Conservation (phyloP, 345 rosid genomes). For the Arabis alpina region DNA sequence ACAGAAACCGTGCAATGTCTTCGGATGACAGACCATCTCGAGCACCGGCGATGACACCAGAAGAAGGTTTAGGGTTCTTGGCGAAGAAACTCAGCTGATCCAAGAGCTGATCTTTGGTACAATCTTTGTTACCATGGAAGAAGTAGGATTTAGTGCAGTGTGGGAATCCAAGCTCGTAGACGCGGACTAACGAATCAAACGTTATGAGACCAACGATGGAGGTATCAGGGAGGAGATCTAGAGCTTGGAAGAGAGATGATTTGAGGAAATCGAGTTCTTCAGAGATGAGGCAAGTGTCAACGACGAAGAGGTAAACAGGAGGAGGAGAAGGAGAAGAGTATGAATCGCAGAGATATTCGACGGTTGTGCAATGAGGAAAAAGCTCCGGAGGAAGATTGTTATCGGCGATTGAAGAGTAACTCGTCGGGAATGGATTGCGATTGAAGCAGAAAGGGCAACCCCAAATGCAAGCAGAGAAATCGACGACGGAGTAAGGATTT, state of each 20-base stretch:
- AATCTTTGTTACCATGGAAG: conserved; percentile 81
- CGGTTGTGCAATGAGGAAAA: conserved; percentile 80
- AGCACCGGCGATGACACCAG: conserved; percentile 89
- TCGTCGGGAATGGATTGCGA: conserved; percentile 83
- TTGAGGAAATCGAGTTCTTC: conserved; percentile 84
- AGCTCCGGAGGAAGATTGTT: conserved; percentile 92
- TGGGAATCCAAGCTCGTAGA: conserved; percentile 84
- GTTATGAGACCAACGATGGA: conserved; percentile 85
- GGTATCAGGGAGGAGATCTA: conserved; percentile 69
- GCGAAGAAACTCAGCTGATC: conserved; percentile 81
- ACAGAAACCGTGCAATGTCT: conserved; percentile 83
- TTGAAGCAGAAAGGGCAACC: conserved; percentile 93
- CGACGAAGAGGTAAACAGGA: conserved; percentile 77
- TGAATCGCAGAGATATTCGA: conserved; percentile 66
- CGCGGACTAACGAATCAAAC: conserved; percentile 73
- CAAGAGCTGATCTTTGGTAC: conserved; percentile 76
- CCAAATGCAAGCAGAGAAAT: conserved; percentile 84
- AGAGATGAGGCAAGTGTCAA: conserved; percentile 83
- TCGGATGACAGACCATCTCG: conserved; percentile 89
- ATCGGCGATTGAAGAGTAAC: conserved; percentile 76
- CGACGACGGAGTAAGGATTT: conserved; percentile 80
- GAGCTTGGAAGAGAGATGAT: conserved; percentile 79
- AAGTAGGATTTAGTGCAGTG: conserved; percentile 75
- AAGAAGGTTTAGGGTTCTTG: conserved; percentile 73
- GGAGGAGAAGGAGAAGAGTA: conserved; percentile 54